Base-by-base conservation (phyloP, 345 rosid genomes). In the Eucalyptus sp. region DNA sequence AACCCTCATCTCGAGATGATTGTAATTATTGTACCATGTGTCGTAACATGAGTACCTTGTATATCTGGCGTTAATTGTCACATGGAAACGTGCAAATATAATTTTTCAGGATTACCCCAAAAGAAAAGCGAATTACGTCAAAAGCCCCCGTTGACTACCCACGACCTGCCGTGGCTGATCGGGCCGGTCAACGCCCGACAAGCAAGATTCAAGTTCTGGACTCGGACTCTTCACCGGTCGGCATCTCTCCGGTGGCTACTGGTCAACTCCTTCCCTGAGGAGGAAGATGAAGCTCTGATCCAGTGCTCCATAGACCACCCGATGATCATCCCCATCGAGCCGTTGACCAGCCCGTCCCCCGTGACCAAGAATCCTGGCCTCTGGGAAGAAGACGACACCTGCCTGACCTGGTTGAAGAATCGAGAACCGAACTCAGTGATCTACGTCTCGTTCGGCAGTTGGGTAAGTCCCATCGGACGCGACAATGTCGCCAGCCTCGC, bases 121-220 rank as follows among this genome's bases (percentile, higher is more conserved):
- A 71, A 31, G n/a, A 95, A 89, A 90, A 66, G 33, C 44, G 87
- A 85, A 16, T 86, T 27, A 83, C 88, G 25, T 83, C 91, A 44
- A 27, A 60, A 27, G 14, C 93, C 94, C 1, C 50, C 90, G 48
- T 88, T 96, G 29, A 92, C 94, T 5, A 86, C 95, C n/a, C 93
- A 92, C 37, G 96, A 95, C 88, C 95, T 95, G 87, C 94, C 96
- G 20, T 97, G 99, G 99, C 79, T 97, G 25, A 95, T 97, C 31
- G 99, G 99, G 90, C 91, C 89, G 50, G 88, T 89, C 10, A 49
- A 93, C 29, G 89, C 96, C 86, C 93, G 90, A 87, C 92, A 90
- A 89, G 93, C 92, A 44, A 93, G 99, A 90, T 96, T 97, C 92
- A 91, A 91, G 64, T 97, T 97, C 44, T 97, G 99, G 99, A 93